A percentile compares a stretch with the other conserved stretches of the same genome.
Evolutionary conservation across 306 rosid species (phyloP).

Genomic region (Delonix regia): DNA sequence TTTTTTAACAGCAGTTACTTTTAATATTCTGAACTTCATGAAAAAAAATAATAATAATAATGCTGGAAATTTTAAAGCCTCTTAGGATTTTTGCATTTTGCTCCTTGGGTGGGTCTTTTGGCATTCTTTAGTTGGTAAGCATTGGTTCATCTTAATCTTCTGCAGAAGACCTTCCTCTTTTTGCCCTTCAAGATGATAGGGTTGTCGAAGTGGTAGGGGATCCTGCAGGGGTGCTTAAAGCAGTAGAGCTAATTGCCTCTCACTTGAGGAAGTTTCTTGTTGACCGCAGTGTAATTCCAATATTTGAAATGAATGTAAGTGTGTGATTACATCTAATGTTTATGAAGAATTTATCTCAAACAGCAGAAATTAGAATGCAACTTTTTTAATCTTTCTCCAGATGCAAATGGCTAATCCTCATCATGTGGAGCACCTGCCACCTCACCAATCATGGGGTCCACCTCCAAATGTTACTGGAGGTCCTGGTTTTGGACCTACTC

Average conservation of each 20-base stretch:
- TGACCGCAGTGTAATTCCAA: conserved; percentile 83
- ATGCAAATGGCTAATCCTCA: conserved; percentile 76
- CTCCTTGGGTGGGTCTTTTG: conserved; percentile 29
- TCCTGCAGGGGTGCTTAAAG: conserved; percentile 81
- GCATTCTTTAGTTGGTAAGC: conserved; percentile 36
- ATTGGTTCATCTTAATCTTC: conserved; percentile 26
- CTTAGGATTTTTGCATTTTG: conserved; percentile 14
- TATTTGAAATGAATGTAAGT: conserved; percentile 88
- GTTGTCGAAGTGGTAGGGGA: conserved; percentile 96
- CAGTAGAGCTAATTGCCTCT: conserved; percentile 85
- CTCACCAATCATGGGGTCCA: conserved; percentile 92
- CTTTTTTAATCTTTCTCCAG: conserved; percentile 49
- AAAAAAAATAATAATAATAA: background rate
- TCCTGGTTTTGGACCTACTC: conserved; percentile 79
- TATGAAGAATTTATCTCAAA: conserved; percentile 6
- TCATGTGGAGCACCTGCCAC: conserved; percentile 71
- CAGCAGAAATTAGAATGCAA: conserved; percentile 23
- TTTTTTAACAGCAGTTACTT: conserved; percentile 17
- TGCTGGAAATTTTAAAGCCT: conserved; percentile 7
- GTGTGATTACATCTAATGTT: conserved; percentile 9
- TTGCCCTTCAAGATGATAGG: conserved; percentile 96
- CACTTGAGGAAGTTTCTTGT: conserved; percentile 94
- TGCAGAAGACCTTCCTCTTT: conserved; percentile 91
- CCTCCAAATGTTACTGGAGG: conserved; percentile 86
- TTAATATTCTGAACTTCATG: conserved; percentile 22